phyloP scores from a whole-genome alignment of 2,329 filamentous ascomycete genomes.

The Aureobasidium leucospermi region DNA sequence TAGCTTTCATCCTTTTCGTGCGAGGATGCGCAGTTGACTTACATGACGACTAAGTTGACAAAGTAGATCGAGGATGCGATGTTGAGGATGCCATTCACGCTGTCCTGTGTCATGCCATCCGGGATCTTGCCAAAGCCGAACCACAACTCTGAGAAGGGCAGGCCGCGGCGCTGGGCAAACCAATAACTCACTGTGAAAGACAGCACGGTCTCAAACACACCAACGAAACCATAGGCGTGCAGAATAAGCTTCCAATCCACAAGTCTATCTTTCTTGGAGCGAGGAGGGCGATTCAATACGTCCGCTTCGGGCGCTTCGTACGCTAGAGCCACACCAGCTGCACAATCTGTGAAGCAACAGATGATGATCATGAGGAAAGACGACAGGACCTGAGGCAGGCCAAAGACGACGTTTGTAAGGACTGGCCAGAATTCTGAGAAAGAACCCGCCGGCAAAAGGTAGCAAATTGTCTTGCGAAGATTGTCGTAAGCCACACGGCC shows the following conservation, averaged over 20 bases:
- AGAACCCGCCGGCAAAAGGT: slow-evolving; percentile 64
- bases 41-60: slow-evolving; percentile 72
- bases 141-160: slow-evolving; percentile 61
- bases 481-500: slow-evolving; percentile 75
- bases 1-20: not conserved
- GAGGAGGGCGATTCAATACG: slow-evolving; percentile 60
- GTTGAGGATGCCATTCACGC: slow-evolving; percentile 50
- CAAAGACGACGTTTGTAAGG: slow-evolving; percentile 64
- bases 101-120: slow-evolving; percentile 42
- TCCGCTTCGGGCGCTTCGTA: slow-evolving; percentile 74
- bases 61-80: slow-evolving; percentile 70
- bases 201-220: slow-evolving; percentile 41
- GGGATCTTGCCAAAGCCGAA: slow-evolving; percentile 56
- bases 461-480: slow-evolving; percentile 67
- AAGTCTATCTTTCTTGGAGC: slow-evolving; percentile 61
- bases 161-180: slow-evolving; percentile 43
- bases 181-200: slow-evolving; percentile 42
- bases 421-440: slow-evolving; percentile 73
- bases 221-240: slow-evolving; percentile 65
- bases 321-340: slow-evolving; percentile 63
- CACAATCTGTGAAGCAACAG: slow-evolving; percentile 67
- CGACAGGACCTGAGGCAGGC: slow-evolving; percentile 64
- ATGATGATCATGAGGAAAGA: slow-evolving; percentile 61
- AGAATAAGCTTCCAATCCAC: slow-evolving; percentile 67
- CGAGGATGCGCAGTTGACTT: slow-evolving; percentile 22